These are phyloP conservation scores for Colletotrichum musae DNA, from an alignment of 2,329 filamentous ascomycete genomes.

Conservation along the genomic window DNA sequence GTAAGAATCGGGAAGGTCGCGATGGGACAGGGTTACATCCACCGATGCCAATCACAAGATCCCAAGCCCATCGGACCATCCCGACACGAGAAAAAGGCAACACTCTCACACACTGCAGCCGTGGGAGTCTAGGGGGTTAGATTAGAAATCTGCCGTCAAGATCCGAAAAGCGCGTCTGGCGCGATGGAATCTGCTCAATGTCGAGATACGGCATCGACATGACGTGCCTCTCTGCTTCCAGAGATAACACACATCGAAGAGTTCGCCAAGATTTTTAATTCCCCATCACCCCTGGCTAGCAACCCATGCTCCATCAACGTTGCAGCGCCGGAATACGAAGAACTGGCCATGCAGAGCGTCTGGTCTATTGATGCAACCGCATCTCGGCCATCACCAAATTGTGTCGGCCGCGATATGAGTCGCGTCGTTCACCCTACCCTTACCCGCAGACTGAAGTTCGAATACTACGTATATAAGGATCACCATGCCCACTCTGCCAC, in stretches of 20 bases:
- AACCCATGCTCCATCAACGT: slow-evolving; percentile 21
- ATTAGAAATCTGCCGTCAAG: not conserved
- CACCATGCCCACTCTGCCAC: not conserved
- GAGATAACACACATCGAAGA: slow-evolving; percentile 10
- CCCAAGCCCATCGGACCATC: slow-evolving; percentile 13
- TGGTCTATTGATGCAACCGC: slow-evolving; percentile 7
- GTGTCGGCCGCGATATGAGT: slow-evolving; percentile 1
- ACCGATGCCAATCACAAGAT: slow-evolving; percentile 7
- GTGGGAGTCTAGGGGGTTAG: slow-evolving; percentile 1
- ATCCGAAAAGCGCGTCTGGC: too few species aligned
- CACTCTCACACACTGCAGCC: not conserved
- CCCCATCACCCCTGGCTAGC: slow-evolving; percentile 17
- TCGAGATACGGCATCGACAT: too few species aligned
- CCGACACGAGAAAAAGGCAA: slow-evolving; percentile 13
- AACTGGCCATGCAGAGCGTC: slow-evolving; percentile 14
- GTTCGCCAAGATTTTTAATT: slow-evolving; percentile 12
- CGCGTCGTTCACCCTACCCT: not conserved
- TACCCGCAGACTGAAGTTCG: not conserved
- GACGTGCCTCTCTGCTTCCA: not conserved
- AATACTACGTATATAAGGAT: not conserved
- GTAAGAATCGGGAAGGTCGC: slow-evolving; percentile 22
- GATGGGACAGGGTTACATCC: slow-evolving; percentile 18
- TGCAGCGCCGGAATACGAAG: slow-evolving; percentile 30
- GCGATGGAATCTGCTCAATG: too few species aligned
- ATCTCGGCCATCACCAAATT: slow-evolving; percentile 14